These are phyloP conservation scores for Globisporangium echinulatum DNA, from an alignment of 352 stramenopile species.

Conservation along the genomic window DNA sequence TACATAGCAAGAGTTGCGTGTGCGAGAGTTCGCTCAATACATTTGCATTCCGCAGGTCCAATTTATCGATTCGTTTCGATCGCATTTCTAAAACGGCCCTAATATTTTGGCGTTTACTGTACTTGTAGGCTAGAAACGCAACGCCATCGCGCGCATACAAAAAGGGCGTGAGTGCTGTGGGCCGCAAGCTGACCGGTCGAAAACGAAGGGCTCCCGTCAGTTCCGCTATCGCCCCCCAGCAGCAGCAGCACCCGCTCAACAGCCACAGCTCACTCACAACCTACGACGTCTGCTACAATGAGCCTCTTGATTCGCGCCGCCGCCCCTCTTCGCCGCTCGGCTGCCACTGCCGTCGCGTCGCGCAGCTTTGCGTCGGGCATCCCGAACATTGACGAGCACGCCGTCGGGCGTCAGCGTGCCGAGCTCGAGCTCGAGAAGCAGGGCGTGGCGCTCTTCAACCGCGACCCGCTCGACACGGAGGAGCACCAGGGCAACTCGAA, in stretches of 20 bases:
- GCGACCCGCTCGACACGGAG: slow-evolving; percentile 79
- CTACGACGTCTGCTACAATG: slow-evolving; percentile 14
- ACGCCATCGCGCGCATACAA: background rate
- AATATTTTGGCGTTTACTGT: background rate
- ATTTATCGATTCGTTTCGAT: slow-evolving; percentile 1
- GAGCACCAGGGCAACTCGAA: slow-evolving; percentile 86
- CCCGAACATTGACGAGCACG: slow-evolving; percentile 73
- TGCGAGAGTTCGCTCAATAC: background rate
- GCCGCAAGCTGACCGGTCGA: background rate
- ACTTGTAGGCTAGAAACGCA: slow-evolving; percentile 11
- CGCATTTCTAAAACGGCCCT: background rate
- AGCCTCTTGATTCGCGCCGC: slow-evolving; percentile 45
- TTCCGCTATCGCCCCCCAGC: slow-evolving; percentile 13
- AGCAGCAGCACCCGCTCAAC: background rate
- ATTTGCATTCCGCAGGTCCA: background rate
- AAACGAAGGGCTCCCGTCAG: slow-evolving; percentile 18
- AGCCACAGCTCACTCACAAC: background rate
- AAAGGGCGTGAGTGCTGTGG: too few relatives aligned
- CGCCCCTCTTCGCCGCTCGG: slow-evolving; percentile 43
- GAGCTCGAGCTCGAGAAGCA: slow-evolving; percentile 71
- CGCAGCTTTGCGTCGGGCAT: slow-evolving; percentile 63
- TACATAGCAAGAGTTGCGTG: too few relatives aligned
- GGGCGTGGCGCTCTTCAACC: slow-evolving; percentile 70
- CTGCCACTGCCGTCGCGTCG: slow-evolving; percentile 18
- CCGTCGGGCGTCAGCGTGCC: slow-evolving; percentile 69